phyloP scores from a whole-genome alignment of 1,284 basidiomycete species.

The Papiliotrema laurentii region DNA sequence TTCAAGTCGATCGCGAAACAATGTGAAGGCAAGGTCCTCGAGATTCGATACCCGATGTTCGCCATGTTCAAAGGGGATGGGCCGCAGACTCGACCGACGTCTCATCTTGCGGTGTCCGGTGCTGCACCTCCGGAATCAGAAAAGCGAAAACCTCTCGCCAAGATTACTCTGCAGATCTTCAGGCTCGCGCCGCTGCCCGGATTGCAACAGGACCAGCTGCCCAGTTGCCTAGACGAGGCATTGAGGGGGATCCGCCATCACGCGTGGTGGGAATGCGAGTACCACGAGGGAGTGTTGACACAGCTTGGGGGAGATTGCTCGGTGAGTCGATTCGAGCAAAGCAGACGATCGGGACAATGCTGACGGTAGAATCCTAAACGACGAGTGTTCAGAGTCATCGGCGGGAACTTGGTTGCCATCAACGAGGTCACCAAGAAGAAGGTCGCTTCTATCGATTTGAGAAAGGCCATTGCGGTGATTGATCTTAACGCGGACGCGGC shows the following conservation, averaged over 20 bases:
- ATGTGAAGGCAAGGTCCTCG: slow-evolving; percentile 76
- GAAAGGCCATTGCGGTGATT: slow-evolving; percentile 70
- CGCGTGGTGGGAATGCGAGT: slow-evolving; percentile 85
- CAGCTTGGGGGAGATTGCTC: slow-evolving; percentile 92
- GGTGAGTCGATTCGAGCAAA: slow-evolving; percentile 53
- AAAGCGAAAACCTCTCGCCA: slow-evolving; percentile 56
- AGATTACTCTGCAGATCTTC: slow-evolving; percentile 81
- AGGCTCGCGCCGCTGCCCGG: slow-evolving; percentile 81
- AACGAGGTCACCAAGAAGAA: slow-evolving; percentile 91
- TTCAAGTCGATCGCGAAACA: slow-evolving; percentile 77
- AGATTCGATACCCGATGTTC: slow-evolving; percentile 77
- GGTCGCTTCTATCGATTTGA: slow-evolving; percentile 84
- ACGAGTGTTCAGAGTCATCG: slow-evolving; percentile 78
- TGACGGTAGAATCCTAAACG: slow-evolving; percentile 72
- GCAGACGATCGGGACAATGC: neutral
- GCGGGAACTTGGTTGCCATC: slow-evolving; percentile 81
- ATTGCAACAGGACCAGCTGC: slow-evolving; percentile 69
- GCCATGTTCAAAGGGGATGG: slow-evolving; percentile 53
- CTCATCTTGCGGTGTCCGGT: neutral
- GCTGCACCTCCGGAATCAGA: slow-evolving; percentile 47
- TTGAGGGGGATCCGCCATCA: slow-evolving; percentile 80
- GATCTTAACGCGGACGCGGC: slow-evolving; percentile 56
- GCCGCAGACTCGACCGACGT: slow-evolving; percentile 52
- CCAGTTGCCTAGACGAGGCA: slow-evolving; percentile 88
- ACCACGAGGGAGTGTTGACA: slow-evolving; percentile 87